These are phyloP conservation scores for Kwoniella mangroviensis DNA, from an alignment of 768 basidiomycete species.

Conservation along the genomic window DNA sequence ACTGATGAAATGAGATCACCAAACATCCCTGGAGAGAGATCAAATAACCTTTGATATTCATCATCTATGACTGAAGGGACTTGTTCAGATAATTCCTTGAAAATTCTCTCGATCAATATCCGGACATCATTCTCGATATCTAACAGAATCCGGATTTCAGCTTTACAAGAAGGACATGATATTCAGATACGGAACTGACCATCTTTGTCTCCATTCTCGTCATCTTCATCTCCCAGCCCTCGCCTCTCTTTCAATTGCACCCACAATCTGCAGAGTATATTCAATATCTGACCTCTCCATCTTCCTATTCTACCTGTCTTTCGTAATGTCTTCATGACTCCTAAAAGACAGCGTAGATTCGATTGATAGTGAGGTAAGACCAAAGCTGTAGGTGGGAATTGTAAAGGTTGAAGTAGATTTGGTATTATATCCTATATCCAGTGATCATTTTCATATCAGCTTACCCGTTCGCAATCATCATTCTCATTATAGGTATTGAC, in stretches of 20 bases:
- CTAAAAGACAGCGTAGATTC: slow-evolving; percentile 45
- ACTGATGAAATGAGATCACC: slow-evolving; percentile 9
- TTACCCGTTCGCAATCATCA: not conserved
- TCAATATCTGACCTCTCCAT: slow-evolving; percentile 55
- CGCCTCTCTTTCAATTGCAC: slow-evolving; percentile 29
- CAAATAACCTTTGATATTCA: slow-evolving; percentile 5
- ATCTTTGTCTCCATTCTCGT: not conserved
- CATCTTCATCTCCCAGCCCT: slow-evolving; percentile 10
- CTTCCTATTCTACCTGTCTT: slow-evolving; percentile 41
- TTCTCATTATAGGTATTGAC: not conserved
- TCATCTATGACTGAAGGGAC: slow-evolving; percentile 14
- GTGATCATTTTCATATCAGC: not conserved
- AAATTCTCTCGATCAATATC: slow-evolving; percentile 1
- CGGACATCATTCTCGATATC: not conserved
- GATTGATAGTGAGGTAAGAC: slow-evolving; percentile 41
- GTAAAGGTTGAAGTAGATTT: slow-evolving; percentile 45
- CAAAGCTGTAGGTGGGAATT: slow-evolving; percentile 39
- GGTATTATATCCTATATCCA: slow-evolving; percentile 50
- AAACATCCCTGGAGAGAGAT: slow-evolving; percentile 9
- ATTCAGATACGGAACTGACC: not conserved
- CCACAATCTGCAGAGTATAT: slow-evolving; percentile 41
- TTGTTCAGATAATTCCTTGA: slow-evolving; percentile 7
- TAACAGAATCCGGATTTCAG: not conserved
- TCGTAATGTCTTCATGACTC: slow-evolving; percentile 29
- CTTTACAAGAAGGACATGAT: not conserved